A percentile compares a stretch with the other conserved stretches of the same genome.
These are phyloP conservation scores for Eucalyptus lansdowneana DNA, from an alignment of 345 rosid species.

Conservation along the genomic window DNA sequence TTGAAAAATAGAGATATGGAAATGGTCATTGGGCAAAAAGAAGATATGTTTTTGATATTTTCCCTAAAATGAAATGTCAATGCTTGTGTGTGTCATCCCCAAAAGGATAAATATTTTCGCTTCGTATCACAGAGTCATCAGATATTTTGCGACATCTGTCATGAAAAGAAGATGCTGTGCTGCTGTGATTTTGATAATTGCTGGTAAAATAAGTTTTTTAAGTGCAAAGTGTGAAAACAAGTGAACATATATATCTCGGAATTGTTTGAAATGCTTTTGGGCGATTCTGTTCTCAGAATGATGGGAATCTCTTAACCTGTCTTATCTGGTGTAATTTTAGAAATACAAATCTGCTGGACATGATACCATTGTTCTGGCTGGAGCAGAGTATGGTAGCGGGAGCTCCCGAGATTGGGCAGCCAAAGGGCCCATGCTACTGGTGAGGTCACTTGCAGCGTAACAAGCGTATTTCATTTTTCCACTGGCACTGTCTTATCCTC, in stretches of 20 bases:
- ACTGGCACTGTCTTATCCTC: neutral
- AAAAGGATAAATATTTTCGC: neutral
- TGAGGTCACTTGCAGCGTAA: slow-evolving; percentile 1
- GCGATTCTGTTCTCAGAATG: neutral
- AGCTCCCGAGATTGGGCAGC: slow-evolving; percentile 99
- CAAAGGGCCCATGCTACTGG: slow-evolving; percentile 97
- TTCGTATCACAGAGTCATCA: neutral
- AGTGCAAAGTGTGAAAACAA: neutral
- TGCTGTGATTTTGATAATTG: neutral
- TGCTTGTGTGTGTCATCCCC: neutral
- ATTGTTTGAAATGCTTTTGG: neutral
- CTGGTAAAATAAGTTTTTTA: neutral
- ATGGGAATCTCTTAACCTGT: neutral
- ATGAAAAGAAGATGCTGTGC: neutral
- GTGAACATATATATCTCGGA: neutral
- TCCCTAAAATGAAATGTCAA: neutral
- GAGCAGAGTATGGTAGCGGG: slow-evolving; percentile 99
- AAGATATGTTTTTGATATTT: neutral
- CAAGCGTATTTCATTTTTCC: neutral
- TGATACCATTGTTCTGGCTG: slow-evolving; percentile 83
- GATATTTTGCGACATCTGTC: neutral
- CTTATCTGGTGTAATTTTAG: slow-evolving; percentile 20
- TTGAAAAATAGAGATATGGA: neutral
- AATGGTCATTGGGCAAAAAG: neutral
- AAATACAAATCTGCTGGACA: slow-evolving; percentile 70